Percentiles rank a stretch among this genome's conserved stretches.
Conservation (phyloP, 345 rosid species). For the Triadica sebifera region DNA sequence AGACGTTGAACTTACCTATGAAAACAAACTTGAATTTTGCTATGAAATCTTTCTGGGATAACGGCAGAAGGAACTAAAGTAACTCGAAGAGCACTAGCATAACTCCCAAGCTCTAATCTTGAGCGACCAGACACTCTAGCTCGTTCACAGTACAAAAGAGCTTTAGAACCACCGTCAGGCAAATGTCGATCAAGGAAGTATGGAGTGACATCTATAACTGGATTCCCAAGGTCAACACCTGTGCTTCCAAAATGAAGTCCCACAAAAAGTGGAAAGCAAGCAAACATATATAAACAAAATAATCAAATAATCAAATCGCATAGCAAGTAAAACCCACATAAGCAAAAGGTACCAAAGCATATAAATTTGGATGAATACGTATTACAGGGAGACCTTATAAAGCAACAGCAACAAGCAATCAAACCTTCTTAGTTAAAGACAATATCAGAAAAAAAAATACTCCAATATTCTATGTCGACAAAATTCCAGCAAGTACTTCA, state of each 20-base stretch:
- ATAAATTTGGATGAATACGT: neutral
- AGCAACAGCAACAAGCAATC: too few relatives aligned
- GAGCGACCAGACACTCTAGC: conserved; percentile 66
- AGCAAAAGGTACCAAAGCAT: neutral
- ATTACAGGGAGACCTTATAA: too few relatives aligned
- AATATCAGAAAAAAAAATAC: too few relatives aligned
- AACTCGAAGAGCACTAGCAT: conserved; percentile 55
- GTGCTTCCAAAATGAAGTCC: conserved; percentile 23
- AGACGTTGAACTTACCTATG: conserved; percentile 55
- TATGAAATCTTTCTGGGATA: conserved; percentile 55
- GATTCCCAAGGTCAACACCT: conserved; percentile 51
- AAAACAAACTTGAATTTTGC: conserved; percentile 68
- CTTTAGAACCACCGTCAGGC: conserved; percentile 31
- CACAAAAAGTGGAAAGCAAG: neutral
- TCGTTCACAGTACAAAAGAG: conserved; percentile 58
- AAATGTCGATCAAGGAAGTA: conserved; percentile 20
- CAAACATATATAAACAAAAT: neutral
- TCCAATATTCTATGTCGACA: neutral
- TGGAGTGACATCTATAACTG: conserved; percentile 54
- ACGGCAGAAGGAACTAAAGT: conserved; percentile 49
- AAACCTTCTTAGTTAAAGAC: too few relatives aligned
- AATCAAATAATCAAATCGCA: neutral
- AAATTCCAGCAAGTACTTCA: neutral
- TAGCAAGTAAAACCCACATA: neutral
- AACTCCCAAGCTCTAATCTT: conserved; percentile 57